Percentiles rank a stretch among this genome's conserved stretches.
Conservation (phyloP, 305 asterid species). For the Ilex paraguariensis region DNA sequence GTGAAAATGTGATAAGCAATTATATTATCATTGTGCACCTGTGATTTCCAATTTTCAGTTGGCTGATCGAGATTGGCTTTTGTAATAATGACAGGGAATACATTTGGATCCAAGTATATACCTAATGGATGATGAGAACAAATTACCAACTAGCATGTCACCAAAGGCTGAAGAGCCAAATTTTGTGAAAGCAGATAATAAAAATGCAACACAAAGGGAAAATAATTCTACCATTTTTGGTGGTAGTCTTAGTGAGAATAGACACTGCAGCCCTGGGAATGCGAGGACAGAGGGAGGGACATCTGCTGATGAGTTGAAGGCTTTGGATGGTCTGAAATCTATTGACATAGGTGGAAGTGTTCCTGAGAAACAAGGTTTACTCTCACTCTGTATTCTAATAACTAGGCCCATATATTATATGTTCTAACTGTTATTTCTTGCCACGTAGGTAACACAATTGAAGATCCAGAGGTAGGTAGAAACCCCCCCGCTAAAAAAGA, state of each 20-base stretch:
- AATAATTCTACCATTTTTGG: constrained; percentile 21
- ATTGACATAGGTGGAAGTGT: constrained; percentile 32
- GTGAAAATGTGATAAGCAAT: neutral
- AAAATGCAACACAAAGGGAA: constrained; percentile 34
- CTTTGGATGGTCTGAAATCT: constrained; percentile 44
- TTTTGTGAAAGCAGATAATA: constrained; percentile 26
- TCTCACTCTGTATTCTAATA: neutral
- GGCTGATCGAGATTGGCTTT: constrained; percentile 15
- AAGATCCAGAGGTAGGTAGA: constrained; percentile 34
- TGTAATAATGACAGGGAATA: constrained; percentile 62
- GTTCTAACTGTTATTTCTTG: constrained; percentile 1
- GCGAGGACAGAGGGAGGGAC: constrained; percentile 22
- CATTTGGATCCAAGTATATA: constrained; percentile 98
- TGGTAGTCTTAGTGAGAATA: constrained; percentile 24
- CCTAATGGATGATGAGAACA: constrained; percentile 87
- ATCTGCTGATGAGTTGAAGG: constrained; percentile 38
- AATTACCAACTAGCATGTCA: constrained; percentile 35
- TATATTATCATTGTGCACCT: constrained; percentile 3
- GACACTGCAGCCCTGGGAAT: constrained; percentile 18
- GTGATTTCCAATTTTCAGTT: constrained; percentile 6
- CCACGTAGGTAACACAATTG: constrained; percentile 48
- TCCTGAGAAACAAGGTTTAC: constrained; percentile 42
- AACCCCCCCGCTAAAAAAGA: constrained; percentile 41
- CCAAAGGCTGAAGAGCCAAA: constrained; percentile 48
- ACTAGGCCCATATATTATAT: too few relatives aligned